These are phyloP conservation scores for Cocos nucifera DNA, from an alignment of 176 grass and related monocot genomes.

Conservation along the genomic window DNA sequence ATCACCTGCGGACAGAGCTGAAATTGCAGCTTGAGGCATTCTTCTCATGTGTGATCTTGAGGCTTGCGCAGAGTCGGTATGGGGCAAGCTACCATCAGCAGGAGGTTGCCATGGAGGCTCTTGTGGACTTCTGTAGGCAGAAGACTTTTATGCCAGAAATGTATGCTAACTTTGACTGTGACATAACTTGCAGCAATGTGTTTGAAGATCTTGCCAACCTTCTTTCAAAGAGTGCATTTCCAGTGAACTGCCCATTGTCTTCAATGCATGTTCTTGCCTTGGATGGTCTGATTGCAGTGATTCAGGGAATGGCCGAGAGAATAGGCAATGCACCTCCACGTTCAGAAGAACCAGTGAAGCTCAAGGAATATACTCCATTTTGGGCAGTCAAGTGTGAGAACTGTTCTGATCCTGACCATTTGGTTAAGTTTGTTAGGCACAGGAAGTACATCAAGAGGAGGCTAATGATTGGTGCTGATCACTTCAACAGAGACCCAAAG, in stretches of 20 bases:
- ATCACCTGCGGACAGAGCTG: conserved; percentile 65
- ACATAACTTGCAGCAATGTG: conserved; percentile 79
- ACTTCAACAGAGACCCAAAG: conserved; percentile 88
- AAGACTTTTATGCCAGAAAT: conserved; percentile 97
- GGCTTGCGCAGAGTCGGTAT: conserved; percentile 71
- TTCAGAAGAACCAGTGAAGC: conserved; percentile 44
- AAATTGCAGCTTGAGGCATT: conserved; percentile 95
- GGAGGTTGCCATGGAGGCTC: conserved; percentile 83
- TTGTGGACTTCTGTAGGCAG: conserved; percentile 95
- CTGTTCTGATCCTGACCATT: conserved; percentile 56
- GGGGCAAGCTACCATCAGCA: conserved; percentile 93
- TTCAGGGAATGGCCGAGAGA: conserved; percentile 79
- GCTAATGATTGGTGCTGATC: conserved; percentile 73
- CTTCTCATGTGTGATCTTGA: conserved; percentile 88
- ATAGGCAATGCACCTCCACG: conserved; percentile 38
- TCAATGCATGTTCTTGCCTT: conserved; percentile 81
- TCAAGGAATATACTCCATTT: conserved; percentile 82
- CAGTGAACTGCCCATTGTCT: conserved; percentile 79
- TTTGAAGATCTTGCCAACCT: conserved; percentile 92
- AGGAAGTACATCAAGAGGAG: conserved; percentile 84
- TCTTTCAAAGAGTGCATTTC: conserved; percentile 92
- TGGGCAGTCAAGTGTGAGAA: conserved; percentile 70
- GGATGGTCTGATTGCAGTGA: conserved; percentile 68
- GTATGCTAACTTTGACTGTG: conserved; percentile 97
- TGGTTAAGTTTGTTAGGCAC: conserved; percentile 77